phyloP scores from a whole-genome alignment of 2,329 filamentous ascomycete genomes.

The Ustulina deusta region DNA sequence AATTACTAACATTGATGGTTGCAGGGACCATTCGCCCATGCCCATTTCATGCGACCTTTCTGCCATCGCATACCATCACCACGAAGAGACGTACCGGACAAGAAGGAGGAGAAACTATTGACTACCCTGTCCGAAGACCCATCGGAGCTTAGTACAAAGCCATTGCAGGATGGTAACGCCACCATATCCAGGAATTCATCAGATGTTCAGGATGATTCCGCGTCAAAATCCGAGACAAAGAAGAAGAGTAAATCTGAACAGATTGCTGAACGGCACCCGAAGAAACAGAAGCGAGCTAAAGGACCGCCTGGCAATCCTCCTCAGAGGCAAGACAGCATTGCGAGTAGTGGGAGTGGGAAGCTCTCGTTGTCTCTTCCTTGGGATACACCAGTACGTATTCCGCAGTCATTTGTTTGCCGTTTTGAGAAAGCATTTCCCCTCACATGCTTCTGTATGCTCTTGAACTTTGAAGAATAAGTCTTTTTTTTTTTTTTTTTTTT shows the following conservation, averaged over 20 bases:
- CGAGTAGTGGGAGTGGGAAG: constrained; percentile 41
- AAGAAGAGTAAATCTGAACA: constrained; percentile 55
- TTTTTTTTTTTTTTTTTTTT: not conserved
- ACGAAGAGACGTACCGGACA: constrained; percentile 47
- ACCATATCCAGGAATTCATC: constrained; percentile 39
- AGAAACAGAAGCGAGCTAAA: constrained; percentile 49
- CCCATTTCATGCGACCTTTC: constrained; percentile 71
- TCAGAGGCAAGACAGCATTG: constrained; percentile 48
- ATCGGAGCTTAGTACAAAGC: constrained; percentile 42
- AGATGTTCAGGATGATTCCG: constrained; percentile 42
- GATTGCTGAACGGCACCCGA: constrained; percentile 54
- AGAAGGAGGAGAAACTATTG: constrained; percentile 51
- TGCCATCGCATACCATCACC: constrained; percentile 63
- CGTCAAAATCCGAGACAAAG: constrained; percentile 47
- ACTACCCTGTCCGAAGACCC: constrained; percentile 48
- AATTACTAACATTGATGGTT: not conserved
- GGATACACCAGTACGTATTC: constrained; percentile 43
- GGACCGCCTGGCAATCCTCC: constrained; percentile 54
- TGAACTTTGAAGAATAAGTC: not conserved
- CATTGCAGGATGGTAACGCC: constrained; percentile 38
- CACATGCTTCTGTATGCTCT: not conserved
- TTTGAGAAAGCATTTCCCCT: not conserved
- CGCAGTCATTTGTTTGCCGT: not conserved
- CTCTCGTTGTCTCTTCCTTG: constrained; percentile 43
- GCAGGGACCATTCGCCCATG: constrained; percentile 65